phyloP scores from a whole-genome alignment of 441 rosid species.

The Erodium chrysanthum region DNA sequence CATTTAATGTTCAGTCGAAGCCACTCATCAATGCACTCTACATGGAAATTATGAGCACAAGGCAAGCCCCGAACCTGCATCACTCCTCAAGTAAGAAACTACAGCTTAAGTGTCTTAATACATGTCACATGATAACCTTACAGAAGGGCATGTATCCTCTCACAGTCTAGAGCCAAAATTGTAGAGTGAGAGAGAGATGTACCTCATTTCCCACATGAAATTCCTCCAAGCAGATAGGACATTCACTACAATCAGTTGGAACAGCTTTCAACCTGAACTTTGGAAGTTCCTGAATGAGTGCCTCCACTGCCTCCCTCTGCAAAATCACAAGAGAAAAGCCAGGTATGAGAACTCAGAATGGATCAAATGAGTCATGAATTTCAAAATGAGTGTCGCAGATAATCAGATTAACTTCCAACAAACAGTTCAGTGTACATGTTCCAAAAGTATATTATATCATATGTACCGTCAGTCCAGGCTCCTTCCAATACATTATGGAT shows the following conservation, averaged over 20 bases:
- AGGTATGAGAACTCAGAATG: no score
- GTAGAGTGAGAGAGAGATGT: conserved; percentile 6
- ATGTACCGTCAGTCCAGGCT: background rate
- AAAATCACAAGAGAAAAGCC: conserved; percentile 6
- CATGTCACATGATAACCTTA: no score
- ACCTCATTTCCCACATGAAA: conserved; percentile 86
- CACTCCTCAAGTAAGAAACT: conserved; percentile 17
- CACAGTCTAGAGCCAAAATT: background rate
- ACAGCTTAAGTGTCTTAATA: background rate
- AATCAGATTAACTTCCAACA: background rate
- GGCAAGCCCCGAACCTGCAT: conserved; percentile 97
- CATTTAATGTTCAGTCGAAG: conserved; percentile 88
- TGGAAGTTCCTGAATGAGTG: conserved; percentile 96
- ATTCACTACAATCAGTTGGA: conserved; percentile 91
- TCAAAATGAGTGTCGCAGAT: conserved; percentile 10
- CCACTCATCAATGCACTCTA: conserved; percentile 28
- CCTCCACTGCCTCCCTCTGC: conserved; percentile 97
- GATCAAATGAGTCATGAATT: background rate
- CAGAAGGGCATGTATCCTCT: no score
- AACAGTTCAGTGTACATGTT: background rate
- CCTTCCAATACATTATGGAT: background rate
- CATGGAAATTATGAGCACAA: conserved; percentile 98
- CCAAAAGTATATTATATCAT: background rate
- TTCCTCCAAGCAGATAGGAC: conserved; percentile 96
- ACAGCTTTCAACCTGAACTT: conserved; percentile 91